Base-by-base conservation (phyloP, 108 stramenopile genomes). In the Cylindrotheca closterium region DNA sequence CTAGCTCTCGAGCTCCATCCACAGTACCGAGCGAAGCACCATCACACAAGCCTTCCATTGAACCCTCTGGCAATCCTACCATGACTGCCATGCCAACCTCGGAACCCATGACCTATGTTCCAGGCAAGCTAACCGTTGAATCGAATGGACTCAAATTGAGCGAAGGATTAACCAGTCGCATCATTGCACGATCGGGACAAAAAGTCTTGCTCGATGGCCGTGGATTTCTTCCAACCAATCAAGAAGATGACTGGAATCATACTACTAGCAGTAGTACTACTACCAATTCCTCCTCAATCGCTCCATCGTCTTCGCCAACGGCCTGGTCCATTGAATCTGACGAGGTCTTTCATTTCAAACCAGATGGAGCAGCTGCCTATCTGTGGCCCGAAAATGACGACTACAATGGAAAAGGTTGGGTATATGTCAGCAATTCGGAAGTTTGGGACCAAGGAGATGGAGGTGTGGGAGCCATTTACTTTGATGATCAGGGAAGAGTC, bases 401-500 rank as follows among this genome's bases (percentile, higher is more conserved):
- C 10, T 32, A 31, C 24, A 78, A 59, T 51, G 48, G 30, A 12
- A 79, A 79, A 18, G 78, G 78, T 10, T 86, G 81, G 81, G 68
- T 79, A 51, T 87, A 87, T 58, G 67, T 81, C 25, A 75, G 77
- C 58, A 86, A 86, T 51, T 71, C 79, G 10, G 85, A 86, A 55
- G 55, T 62, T 1, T 30, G 34, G 37, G 61, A 70, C 19, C 53
- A 31, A 0, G 55, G 55, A 3, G 29, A 60, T 17, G 81, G 81
- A 17, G 84, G 84, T 23, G 84, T 82, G 30, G 78, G 79, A 37
- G 77, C 75, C 5, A 56, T 85, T 26, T 55, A 70, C 0, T 82
- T 85, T 55, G 71, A 81, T 57, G 46, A 65, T 3, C 7, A 70
- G 37, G 79, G 77, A 12, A 50, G 62, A 17, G 58, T 77, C 23